Evolutionary conservation across 306 rosid species (phyloP).

Genomic region (Sphenostylis stenocarpa): DNA sequence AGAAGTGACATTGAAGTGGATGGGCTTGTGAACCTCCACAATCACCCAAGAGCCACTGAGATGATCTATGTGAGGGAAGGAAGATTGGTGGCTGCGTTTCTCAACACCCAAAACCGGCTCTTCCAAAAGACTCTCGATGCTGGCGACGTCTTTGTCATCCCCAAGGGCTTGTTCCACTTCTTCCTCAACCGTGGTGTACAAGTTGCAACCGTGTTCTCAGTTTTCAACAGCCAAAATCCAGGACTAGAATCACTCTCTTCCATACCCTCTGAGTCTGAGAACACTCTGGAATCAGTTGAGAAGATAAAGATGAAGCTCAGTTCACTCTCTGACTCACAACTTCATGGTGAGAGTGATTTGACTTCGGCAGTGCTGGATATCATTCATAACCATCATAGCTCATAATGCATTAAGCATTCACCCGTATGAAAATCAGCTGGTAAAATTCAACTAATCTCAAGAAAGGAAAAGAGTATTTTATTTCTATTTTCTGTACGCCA

Average conservation of each 20-base stretch:
- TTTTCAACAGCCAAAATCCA: conserved; percentile 74
- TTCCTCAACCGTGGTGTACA: conserved; percentile 49
- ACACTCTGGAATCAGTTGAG: conserved; percentile 34
- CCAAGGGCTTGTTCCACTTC: conserved; percentile 73
- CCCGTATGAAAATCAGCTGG: too few relatives aligned
- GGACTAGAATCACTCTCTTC: conserved; percentile 42
- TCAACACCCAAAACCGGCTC: conserved; percentile 54
- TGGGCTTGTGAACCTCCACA: conserved; percentile 55
- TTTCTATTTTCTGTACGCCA: neutral
- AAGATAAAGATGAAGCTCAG: conserved; percentile 39
- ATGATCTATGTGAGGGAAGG: conserved; percentile 63
- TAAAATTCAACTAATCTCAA: too few relatives aligned
- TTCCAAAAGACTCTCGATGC: conserved; percentile 41
- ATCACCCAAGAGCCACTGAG: conserved; percentile 78
- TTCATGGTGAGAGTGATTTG: conserved; percentile 9
- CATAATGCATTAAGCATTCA: neutral
- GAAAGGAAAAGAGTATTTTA: too few relatives aligned
- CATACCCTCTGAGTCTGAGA: conserved; percentile 19
- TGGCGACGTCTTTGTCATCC: conserved; percentile 77
- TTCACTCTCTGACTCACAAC: conserved; percentile 38
- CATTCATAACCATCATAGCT: conserved; percentile 5
- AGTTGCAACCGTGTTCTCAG: conserved; percentile 52
- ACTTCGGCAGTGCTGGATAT: conserved; percentile 16
- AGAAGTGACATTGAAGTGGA: conserved; percentile 57
- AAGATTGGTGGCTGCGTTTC: conserved; percentile 48